Base-by-base conservation (phyloP, 768 basidiomycete genomes). In the Boletus reticuloceps region DNA sequence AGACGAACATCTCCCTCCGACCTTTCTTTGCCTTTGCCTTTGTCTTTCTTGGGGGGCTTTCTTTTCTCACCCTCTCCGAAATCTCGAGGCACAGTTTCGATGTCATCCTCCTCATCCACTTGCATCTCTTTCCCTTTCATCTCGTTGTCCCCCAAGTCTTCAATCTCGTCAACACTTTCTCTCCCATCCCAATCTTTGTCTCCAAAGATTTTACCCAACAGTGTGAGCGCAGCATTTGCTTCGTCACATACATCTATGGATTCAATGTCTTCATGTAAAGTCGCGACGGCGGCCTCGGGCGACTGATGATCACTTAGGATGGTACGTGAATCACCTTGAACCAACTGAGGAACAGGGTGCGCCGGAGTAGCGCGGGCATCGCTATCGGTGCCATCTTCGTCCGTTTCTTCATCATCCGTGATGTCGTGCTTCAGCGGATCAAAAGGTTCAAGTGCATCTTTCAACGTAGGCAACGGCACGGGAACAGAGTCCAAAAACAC, bases 131-230 rank as follows among this genome's bases (percentile, higher is more conserved):
- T 31, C 3, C 10, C 43, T 13, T n/a, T 39, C 20, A 3, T 25
- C 11, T 29, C 45, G 69, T 34, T 25, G 22, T 25, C 22, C 22
- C 1, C 22, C 22, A 25, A 38, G 68, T 72, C 25, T 49, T 84
- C 84, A 39, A 83, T 68, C 27, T 84, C 86, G 1, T 82, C 80
- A 4, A 82, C 69, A 25, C 4, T 25, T 65, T 88, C 87, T 22
- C 69, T 68, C 7, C 81, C 85, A 4, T 75, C 77, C 88, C 88
- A 89, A 8, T 84, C 78, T 6, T n/a, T 72, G 17, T 69, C 72
- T 1, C 75, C 82, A 46, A 88, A 88, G 36, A 89, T 68, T 1
- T 79, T 76, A 7, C 74, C 65, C 0, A 88, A 69, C 17, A 89
- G 71, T 6, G 58, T 32, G 20, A 69, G 60, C 6, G 60, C 49